Percentiles rank a stretch among this genome's conserved stretches.
Conservation (phyloP, 169 alveolate genomes). For the Plasmodium inui region DNA sequence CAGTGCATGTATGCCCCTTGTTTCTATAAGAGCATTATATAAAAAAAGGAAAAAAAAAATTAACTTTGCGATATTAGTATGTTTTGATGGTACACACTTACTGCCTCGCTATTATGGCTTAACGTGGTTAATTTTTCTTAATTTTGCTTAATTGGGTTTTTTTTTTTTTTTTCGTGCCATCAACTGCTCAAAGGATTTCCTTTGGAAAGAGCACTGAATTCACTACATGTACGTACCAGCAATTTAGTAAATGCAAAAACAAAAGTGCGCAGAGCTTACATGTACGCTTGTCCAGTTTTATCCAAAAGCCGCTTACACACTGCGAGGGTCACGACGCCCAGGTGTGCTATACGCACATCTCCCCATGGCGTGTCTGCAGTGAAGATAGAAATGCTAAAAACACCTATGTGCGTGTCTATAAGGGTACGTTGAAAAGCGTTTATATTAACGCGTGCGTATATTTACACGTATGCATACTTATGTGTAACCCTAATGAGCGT, state of each 20-base stretch:
- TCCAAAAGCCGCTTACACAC: background rate
- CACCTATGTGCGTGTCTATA: background rate
- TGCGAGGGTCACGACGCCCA: background rate
- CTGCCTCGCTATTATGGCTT: no score
- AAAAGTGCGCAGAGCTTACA: background rate
- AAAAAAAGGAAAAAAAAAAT: background rate
- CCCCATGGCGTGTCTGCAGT: background rate
- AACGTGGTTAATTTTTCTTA: background rate
- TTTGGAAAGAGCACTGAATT: background rate
- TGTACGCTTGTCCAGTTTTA: background rate
- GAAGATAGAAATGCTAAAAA: background rate
- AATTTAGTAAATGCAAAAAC: background rate
- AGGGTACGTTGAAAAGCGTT: background rate
- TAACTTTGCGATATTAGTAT: background rate
- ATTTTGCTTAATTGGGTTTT: background rate
- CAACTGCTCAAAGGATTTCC: background rate
- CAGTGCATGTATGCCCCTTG: background rate
- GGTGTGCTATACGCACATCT: background rate
- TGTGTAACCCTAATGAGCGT: background rate
- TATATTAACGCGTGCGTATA: background rate
- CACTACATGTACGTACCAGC: background rate
- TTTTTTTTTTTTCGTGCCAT: background rate
- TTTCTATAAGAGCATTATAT: background rate
- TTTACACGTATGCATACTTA: background rate
- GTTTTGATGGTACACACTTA: no score